A percentile compares a stretch with the other conserved stretches of the same genome.
phyloP scores from a whole-genome alignment of 805 yeast genomes.

The Hanseniaspora vineae region DNA sequence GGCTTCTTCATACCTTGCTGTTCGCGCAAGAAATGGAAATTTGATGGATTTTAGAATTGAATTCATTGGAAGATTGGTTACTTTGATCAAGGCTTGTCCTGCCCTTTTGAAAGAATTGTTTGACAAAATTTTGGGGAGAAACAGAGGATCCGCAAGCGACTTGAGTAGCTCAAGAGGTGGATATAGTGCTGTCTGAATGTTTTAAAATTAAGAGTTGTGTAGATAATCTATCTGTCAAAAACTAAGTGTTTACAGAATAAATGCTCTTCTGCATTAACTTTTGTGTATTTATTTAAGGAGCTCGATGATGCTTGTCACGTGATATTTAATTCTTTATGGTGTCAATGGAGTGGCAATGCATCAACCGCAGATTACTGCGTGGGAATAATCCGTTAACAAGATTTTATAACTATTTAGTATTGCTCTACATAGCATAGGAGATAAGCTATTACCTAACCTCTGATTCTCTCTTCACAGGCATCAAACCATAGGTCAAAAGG shows the following conservation, averaged over 20 bases:
- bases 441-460: too few species aligned
- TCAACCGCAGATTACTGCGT: too few species aligned
- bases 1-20: constrained; percentile 57
- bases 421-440: too few species aligned
- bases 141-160: neutral
- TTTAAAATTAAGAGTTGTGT: neutral
- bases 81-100: constrained; percentile 47
- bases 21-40: constrained; percentile 54
- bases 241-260: too few species aligned
- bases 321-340: too few species aligned
- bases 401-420: neutral
- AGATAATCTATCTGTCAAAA: neutral
- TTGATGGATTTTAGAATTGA: constrained; percentile 63
- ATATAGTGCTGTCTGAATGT: constrained; percentile 69
- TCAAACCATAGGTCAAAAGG: too few species aligned
- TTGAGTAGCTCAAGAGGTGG: constrained; percentile 51
- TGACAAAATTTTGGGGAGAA: constrained; percentile 49
- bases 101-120: constrained; percentile 54
- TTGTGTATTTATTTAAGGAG: too few species aligned
- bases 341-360: too few species aligned
- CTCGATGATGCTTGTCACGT: too few species aligned
- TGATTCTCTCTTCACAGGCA: too few species aligned
- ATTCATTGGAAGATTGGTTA: constrained; percentile 53
- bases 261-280: too few species aligned
- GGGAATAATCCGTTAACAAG: too few species aligned